A percentile compares a stretch with the other conserved stretches of the same genome.
Conservation (phyloP, 163 green algal species). For the Chlorella variabilis region DNA sequence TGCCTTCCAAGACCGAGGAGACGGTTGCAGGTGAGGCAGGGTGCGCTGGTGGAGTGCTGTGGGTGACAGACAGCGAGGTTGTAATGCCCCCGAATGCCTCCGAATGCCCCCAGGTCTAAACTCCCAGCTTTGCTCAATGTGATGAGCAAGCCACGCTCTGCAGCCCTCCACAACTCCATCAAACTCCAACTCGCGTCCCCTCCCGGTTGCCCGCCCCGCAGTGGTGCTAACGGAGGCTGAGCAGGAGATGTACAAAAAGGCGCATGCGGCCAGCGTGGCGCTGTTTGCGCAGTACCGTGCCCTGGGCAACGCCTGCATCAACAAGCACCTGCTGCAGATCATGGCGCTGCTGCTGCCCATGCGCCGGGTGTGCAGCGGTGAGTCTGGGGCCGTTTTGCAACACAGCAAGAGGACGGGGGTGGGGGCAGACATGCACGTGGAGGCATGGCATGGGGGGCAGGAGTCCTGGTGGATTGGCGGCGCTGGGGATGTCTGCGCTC, state of each 20-base stretch:
- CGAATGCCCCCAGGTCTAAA: too few relatives aligned
- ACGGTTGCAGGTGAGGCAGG: slow-evolving; percentile 49
- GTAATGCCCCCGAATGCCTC: background rate
- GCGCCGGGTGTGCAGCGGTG: slow-evolving; percentile 68
- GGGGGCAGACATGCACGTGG: too few relatives aligned
- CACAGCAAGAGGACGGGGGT: too few relatives aligned
- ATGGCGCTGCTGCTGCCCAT: slow-evolving; percentile 77
- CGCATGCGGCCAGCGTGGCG: slow-evolving; percentile 39
- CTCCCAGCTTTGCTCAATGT: too few relatives aligned
- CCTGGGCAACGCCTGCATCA: slow-evolving; percentile 47
- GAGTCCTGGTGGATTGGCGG: too few relatives aligned
- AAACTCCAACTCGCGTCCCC: background rate
- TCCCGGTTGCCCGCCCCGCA: slow-evolving; percentile 6
- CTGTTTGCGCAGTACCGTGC: slow-evolving; percentile 45
- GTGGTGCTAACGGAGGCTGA: slow-evolving; percentile 51
- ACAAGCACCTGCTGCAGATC: slow-evolving; percentile 69
- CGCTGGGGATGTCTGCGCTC: too few relatives aligned
- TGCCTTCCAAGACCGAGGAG: slow-evolving; percentile 70
- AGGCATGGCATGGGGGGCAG: too few relatives aligned
- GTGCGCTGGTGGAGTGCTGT: background rate
- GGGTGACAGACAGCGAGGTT: background rate
- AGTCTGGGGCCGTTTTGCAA: too few relatives aligned
- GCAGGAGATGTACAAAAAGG: slow-evolving; percentile 46
- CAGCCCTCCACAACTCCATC: too few relatives aligned
- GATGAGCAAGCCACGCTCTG: too few relatives aligned